These are phyloP conservation scores for Hypoxylon cercidicola DNA, from an alignment of 495 filamentous ascomycete species.

Conservation along the genomic window DNA sequence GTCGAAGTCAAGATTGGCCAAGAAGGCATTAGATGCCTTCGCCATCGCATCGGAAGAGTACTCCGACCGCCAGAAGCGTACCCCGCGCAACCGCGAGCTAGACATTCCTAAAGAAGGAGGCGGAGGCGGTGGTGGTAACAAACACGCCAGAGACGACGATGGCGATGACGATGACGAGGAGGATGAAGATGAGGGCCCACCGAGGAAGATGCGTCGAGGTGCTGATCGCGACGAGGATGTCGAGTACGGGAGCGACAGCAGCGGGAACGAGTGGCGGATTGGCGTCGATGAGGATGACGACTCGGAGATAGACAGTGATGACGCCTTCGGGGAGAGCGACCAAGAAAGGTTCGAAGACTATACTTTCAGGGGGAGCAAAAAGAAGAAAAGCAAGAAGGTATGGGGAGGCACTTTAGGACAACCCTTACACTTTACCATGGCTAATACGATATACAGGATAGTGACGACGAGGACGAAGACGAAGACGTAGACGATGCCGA, in stretches of 20 bases:
- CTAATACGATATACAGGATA: constrained; percentile 43
- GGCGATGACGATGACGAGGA: constrained; percentile 67
- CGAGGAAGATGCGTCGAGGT: constrained; percentile 56
- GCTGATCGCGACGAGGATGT: constrained; percentile 58
- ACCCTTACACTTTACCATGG: constrained; percentile 29
- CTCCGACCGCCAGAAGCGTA: constrained; percentile 48
- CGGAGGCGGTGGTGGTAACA: constrained; percentile 41
- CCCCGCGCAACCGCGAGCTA: constrained; percentile 56
- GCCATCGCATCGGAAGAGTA: constrained; percentile 78
- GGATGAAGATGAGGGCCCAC: constrained; percentile 56
- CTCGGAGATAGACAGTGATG: constrained; percentile 88
- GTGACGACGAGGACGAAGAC: constrained; percentile 55
- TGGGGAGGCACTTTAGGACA: constrained; percentile 44
- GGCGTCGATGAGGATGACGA: constrained; percentile 82
- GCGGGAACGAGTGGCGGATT: constrained; percentile 88
- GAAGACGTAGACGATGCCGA: constrained; percentile 69
- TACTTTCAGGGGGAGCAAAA: constrained; percentile 74
- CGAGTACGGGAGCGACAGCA: constrained; percentile 79
- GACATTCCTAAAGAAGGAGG: constrained; percentile 48
- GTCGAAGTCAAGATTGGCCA: constrained; percentile 54
- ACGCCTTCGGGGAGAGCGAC: constrained; percentile 91
- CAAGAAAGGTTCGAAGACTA: constrained; percentile 83
- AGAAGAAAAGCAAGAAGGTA: constrained; percentile 61
- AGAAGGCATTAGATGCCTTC: constrained; percentile 81
- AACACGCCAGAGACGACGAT: constrained; percentile 58